A percentile compares a stretch with the other conserved stretches of the same genome.
These are phyloP conservation scores for Penicillium sp. DNA, from an alignment of 2,329 filamentous ascomycete species.

Conservation along the genomic window DNA sequence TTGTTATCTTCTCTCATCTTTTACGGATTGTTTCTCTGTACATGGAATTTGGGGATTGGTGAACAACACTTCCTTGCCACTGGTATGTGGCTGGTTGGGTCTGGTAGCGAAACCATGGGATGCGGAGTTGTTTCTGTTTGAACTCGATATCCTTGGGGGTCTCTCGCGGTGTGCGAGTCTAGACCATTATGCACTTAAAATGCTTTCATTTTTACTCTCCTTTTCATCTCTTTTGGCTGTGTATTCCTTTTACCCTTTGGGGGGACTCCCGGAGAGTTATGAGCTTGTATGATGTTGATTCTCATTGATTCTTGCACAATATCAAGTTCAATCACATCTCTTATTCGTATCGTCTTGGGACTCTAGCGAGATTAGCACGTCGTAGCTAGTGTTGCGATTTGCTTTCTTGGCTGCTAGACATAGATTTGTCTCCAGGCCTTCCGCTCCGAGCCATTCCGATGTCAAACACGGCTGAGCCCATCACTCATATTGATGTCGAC, in stretches of 20 bases:
- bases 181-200: constrained; percentile 33
- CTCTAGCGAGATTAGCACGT: neutral
- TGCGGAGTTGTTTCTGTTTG: constrained; percentile 38
- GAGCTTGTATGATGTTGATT: constrained; percentile 16
- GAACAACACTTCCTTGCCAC: constrained; percentile 31
- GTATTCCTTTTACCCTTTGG: constrained; percentile 15
- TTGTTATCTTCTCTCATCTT: constrained; percentile 18
- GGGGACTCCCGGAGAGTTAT: constrained; percentile 12
- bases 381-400: neutral
- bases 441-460: neutral
- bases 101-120: constrained; percentile 38
- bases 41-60: constrained; percentile 35
- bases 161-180: constrained; percentile 29
- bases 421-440: neutral
- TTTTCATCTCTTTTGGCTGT: constrained; percentile 6
- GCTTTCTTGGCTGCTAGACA: neutral
- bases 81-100: constrained; percentile 32
- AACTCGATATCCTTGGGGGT: constrained; percentile 32
- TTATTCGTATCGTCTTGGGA: constrained; percentile 5
- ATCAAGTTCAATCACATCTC: constrained; percentile 16
- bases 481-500: neutral
- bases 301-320: constrained; percentile 11
- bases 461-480: neutral
- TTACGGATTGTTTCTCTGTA: constrained; percentile 30
- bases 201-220: constrained; percentile 19